A percentile compares a stretch with the other conserved stretches of the same genome.
Conservation (phyloP, 192 early-diverging fungal species). For the Spizellomyces sp. region DNA sequence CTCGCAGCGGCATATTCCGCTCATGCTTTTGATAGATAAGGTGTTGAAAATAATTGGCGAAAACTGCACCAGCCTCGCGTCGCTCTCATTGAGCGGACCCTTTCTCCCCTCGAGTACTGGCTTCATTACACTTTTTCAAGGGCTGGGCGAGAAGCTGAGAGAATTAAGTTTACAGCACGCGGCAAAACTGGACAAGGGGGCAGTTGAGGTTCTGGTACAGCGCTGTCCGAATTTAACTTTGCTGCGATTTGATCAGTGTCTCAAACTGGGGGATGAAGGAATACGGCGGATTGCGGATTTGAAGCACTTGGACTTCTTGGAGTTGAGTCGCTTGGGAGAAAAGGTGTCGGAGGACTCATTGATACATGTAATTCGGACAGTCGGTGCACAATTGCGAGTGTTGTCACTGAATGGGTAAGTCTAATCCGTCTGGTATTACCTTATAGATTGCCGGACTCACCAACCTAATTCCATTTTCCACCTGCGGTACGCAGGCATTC, state of each 20-base stretch:
- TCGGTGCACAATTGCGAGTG: slow-evolving; percentile 50
- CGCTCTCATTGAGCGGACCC: slow-evolving; percentile 68
- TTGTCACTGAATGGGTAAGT: slow-evolving; percentile 47
- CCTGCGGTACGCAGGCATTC: slow-evolving; percentile 30
- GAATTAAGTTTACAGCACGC: slow-evolving; percentile 41
- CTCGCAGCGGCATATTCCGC: slow-evolving; percentile 22
- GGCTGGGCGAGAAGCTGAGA: slow-evolving; percentile 50
- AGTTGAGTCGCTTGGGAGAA: slow-evolving; percentile 47
- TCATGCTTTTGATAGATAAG: slow-evolving; percentile 15
- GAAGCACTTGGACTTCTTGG: slow-evolving; percentile 38
- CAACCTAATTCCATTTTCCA: not conserved
- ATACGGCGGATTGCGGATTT: slow-evolving; percentile 47
- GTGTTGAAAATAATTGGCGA: slow-evolving; percentile 37
- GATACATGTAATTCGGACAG: slow-evolving; percentile 41
- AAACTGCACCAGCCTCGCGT: slow-evolving; percentile 50
- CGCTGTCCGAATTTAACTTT: slow-evolving; percentile 35
- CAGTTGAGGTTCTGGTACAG: slow-evolving; percentile 24
- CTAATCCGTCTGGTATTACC: not conserved
- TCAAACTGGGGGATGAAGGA: slow-evolving; percentile 54
- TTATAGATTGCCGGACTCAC: not conserved
- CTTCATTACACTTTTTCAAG: slow-evolving; percentile 64
- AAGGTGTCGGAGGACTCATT: slow-evolving; percentile 50
- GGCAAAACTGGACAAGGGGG: slow-evolving; percentile 31
- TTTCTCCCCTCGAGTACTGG: slow-evolving; percentile 64
- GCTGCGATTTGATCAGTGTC: slow-evolving; percentile 62